Evolutionary conservation across 1,284 basidiomycete species (phyloP).

Genomic region (Moesziomyces globuligerus): DNA sequence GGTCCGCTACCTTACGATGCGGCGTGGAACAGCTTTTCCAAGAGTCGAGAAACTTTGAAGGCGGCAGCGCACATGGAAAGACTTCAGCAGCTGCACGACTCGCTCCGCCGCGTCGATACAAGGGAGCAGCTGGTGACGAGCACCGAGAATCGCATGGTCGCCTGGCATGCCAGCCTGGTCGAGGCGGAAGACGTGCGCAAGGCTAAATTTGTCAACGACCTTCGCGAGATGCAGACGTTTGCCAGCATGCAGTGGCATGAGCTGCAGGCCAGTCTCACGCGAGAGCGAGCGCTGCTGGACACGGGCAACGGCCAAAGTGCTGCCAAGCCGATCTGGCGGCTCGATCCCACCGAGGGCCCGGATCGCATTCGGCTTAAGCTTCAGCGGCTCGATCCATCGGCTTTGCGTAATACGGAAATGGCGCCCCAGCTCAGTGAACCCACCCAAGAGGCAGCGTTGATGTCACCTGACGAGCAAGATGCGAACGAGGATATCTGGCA

Average conservation of each 20-base stretch:
- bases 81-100: slow-evolving; percentile 43
- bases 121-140: slow-evolving; percentile 35
- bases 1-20: slow-evolving; percentile 10
- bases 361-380: slow-evolving; percentile 60
- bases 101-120: slow-evolving; percentile 40
- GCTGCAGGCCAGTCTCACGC: slow-evolving; percentile 35
- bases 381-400: slow-evolving; percentile 38
- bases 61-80: slow-evolving; percentile 56
- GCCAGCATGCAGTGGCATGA: slow-evolving; percentile 47
- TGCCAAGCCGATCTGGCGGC: slow-evolving; percentile 40
- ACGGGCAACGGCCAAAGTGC: background rate
- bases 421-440: slow-evolving; percentile 31
- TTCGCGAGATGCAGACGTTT: slow-evolving; percentile 49
- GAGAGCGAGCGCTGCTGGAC: slow-evolving; percentile 44
- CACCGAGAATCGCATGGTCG: slow-evolving; percentile 49
- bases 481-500: slow-evolving; percentile 33
- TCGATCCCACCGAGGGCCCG: slow-evolving; percentile 66
- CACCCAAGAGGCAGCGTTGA: background rate
- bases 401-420: slow-evolving; percentile 9
- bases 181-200: slow-evolving; percentile 40
- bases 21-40: slow-evolving; percentile 45
- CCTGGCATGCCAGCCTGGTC: slow-evolving; percentile 53
- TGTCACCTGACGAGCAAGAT: slow-evolving; percentile 4
- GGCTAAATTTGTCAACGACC: slow-evolving; percentile 53
- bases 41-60: slow-evolving; percentile 44